phyloP scores from a whole-genome alignment of 2,329 filamentous ascomycete genomes.

The Scorias spongiosa region DNA sequence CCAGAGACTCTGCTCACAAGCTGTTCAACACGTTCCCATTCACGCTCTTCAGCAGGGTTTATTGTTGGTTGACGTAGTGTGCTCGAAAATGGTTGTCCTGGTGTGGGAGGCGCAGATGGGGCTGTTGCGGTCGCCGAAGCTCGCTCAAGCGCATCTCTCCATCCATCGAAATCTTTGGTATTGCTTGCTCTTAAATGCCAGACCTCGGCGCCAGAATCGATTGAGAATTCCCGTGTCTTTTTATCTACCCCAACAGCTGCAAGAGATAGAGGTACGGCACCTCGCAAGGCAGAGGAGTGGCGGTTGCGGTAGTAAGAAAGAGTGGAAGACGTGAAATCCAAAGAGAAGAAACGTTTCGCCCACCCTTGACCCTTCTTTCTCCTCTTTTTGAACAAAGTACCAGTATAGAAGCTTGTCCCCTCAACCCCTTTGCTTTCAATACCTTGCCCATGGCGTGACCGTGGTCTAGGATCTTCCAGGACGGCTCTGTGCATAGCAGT shows the following conservation, averaged over 20 bases:
- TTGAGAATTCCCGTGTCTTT: slow-evolving; percentile 76
- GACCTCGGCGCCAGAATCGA: slow-evolving; percentile 91
- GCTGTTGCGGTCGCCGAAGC: slow-evolving; percentile 32
- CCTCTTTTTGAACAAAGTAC: slow-evolving; percentile 73
- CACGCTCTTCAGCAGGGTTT: slow-evolving; percentile 50
- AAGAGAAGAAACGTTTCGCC: slow-evolving; percentile 83
- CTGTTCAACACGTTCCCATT: slow-evolving; percentile 77
- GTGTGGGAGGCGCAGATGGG: slow-evolving; percentile 12
- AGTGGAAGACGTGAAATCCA: slow-evolving; percentile 88
- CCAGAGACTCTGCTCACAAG: slow-evolving; percentile 76
- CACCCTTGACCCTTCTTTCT: slow-evolving; percentile 90
- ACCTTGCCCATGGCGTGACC: slow-evolving; percentile 20
- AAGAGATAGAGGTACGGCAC: slow-evolving; percentile 79
- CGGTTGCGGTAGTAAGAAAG: slow-evolving; percentile 93
- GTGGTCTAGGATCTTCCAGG: slow-evolving; percentile 25
- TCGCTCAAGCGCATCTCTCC: slow-evolving; percentile 72
- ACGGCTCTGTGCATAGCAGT: slow-evolving; percentile 13
- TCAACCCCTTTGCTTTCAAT: slow-evolving; percentile 16
- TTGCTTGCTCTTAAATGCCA: slow-evolving; percentile 85
- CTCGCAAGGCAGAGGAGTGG: slow-evolving; percentile 79
- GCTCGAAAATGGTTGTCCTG: slow-evolving; percentile 9
- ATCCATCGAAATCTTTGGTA: slow-evolving; percentile 70
- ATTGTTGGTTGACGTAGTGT: slow-evolving; percentile 5
- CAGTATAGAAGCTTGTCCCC: slow-evolving; percentile 55
- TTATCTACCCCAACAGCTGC: slow-evolving; percentile 86